Evolutionary conservation across 2,329 filamentous ascomycete species (phyloP), one percentile per base, ranked within the genome.

Genomic region (Emmonsiellopsis sp.): DNA sequence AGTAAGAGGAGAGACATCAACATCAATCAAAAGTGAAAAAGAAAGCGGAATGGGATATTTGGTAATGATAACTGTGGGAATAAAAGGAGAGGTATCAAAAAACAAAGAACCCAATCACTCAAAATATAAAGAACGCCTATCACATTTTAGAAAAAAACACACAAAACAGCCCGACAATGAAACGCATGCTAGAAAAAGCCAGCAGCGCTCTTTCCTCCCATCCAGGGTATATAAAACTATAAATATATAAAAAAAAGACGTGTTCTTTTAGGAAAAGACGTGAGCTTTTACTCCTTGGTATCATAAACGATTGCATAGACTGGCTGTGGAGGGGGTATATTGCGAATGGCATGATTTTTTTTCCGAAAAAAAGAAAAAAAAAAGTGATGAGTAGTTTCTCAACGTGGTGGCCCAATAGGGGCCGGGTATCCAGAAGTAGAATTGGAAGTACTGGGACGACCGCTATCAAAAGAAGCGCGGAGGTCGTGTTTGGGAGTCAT

Each of bases 401-500:
- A 92, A 87, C 88, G 88, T 79, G 86, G 89, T 82, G 87, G 86
- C 79, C 87, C 88, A 80, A 90, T 86, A 62, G 87, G 87, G 78
- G 84, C 88, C 80, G 89, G 87, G 87, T 93, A 93, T 89, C 88
- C 88, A 83, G 88, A 92, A 87, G 86, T 87, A 80, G 89, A 95
- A 85, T 95, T 87, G 77, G 89, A 93, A 77, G 89, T 95, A 67
- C 87, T 92, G 71, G 89, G 89, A 69, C 89, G 87, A 70, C 89
- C 89, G 77, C 88, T 93, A 74, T 95, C 89, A 70, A 87, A 88
- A 68, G 89, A 94, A 69, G 85, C 85, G 71, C 89, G 86, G 70
- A 86, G 79, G 70, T 84, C 83, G 74, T 94, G 88, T 72, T 88
- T 86, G 60, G 89, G 88, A 42, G 88, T 94, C 62, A 83, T 79